Percentiles rank a stretch among this genome's conserved stretches.
Conservation (phyloP, 2,329 filamentous ascomycete genomes). For the Neopestalotiopsis clavispora region DNA sequence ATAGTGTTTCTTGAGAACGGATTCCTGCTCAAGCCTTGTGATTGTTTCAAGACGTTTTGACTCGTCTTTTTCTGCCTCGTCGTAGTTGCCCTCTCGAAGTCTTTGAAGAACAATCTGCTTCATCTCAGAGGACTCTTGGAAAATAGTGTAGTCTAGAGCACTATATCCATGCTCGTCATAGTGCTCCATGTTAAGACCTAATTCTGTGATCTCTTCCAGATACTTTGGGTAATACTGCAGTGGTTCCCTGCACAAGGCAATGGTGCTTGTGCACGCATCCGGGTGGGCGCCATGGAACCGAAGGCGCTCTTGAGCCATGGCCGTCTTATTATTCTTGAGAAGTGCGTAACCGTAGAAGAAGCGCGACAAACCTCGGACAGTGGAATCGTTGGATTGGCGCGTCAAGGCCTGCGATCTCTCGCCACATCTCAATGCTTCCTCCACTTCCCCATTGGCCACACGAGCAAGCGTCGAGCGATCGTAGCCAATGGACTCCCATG, state of each 20-base stretch:
- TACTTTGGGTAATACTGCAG: neutral
- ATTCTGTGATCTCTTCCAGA: neutral
- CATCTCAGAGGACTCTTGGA: neutral
- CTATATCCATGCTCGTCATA: constrained; percentile 13
- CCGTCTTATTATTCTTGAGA: neutral
- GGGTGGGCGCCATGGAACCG: neutral
- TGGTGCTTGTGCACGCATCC: neutral
- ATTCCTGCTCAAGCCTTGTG: neutral
- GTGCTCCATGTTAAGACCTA: neutral
- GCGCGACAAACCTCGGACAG: neutral
- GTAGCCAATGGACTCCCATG: neutral
- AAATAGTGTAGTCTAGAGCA: constrained; percentile 11
- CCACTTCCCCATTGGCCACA: neutral
- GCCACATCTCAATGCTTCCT: neutral
- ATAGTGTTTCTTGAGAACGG: constrained; percentile 2
- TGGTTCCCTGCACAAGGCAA: constrained; percentile 10
- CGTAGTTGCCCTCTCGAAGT: neutral
- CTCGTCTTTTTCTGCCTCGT: neutral
- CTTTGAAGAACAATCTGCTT: neutral
- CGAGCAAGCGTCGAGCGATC: neutral
- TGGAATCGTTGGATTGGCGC: neutral
- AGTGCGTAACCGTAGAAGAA: constrained; percentile 8
- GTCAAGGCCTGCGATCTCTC: neutral
- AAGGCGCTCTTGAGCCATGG: neutral
- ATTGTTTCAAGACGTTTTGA: neutral